phyloP scores from a whole-genome alignment of 352 stramenopile genomes.

The Pilasporangium apinafurcum region DNA sequence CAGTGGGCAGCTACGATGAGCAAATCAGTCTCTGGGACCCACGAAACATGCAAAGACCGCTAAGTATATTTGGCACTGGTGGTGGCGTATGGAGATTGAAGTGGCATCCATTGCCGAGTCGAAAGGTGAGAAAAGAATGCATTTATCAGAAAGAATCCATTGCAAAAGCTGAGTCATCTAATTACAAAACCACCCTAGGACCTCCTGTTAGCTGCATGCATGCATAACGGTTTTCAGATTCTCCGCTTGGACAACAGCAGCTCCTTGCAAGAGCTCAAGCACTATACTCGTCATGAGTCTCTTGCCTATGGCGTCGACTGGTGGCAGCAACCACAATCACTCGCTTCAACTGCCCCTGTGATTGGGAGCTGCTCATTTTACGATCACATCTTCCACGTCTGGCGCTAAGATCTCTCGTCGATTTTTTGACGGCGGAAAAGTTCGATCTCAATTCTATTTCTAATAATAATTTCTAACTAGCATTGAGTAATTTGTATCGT shows the following conservation, averaged over 20 bases:
- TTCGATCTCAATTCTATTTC: too few species aligned
- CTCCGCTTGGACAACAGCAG: constrained; percentile 13
- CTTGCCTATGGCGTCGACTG: constrained; percentile 85
- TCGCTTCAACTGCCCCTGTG: constrained; percentile 30
- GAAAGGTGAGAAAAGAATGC: constrained; percentile 26
- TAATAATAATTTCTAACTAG: too few species aligned
- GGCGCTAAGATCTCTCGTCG: too few species aligned
- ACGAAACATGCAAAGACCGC: constrained; percentile 48
- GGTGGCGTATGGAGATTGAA: constrained; percentile 83
- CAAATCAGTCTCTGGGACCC: constrained; percentile 72
- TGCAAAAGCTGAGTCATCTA: background rate
- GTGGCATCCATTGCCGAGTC: constrained; percentile 48
- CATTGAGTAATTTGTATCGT: too few species aligned
- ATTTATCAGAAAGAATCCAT: background rate
- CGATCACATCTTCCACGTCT: constrained; percentile 72
- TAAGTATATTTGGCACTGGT: constrained; percentile 37
- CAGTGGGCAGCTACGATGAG: constrained; percentile 83
- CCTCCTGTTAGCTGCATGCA: constrained; percentile 69
- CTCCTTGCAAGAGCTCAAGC: constrained; percentile 12
- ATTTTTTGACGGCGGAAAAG: too few species aligned
- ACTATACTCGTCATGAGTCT: constrained; percentile 61
- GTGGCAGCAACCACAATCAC: constrained; percentile 40
- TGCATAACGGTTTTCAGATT: constrained; percentile 86
- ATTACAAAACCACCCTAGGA: constrained; percentile 34
- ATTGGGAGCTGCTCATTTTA: constrained; percentile 81